A percentile compares a stretch with the other conserved stretches of the same genome.
Conservation (phyloP, 176 grass and related monocot genomes). For the Dactylis glomerata region DNA sequence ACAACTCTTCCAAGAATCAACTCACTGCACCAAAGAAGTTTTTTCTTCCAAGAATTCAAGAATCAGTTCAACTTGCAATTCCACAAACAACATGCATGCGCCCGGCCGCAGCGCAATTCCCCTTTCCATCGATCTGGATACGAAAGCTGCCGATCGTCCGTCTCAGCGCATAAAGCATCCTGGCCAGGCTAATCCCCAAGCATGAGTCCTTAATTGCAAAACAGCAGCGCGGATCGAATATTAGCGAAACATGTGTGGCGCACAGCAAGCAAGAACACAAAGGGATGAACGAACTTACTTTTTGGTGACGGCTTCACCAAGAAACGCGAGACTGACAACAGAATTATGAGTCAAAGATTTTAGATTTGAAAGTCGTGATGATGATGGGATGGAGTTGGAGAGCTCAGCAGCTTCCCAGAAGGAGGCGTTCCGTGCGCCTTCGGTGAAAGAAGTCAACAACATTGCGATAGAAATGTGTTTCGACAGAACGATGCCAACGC, state of each 20-base stretch:
- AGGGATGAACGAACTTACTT: background rate
- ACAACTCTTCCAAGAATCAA: background rate
- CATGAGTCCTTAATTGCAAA: background rate
- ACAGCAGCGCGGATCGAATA: background rate
- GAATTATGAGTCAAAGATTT: background rate
- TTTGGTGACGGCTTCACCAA: background rate
- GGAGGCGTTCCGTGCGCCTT: background rate
- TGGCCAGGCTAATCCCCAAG: background rate
- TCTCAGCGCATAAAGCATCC: background rate
- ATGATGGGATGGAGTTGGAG: background rate
- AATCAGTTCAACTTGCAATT: background rate
- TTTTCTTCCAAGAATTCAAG: background rate
- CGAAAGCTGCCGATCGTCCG: background rate
- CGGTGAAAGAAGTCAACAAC: background rate
- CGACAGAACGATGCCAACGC: background rate
- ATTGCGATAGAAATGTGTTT: background rate
- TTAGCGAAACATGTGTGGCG: background rate
- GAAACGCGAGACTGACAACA: background rate
- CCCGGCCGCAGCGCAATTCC: background rate
- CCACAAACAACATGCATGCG: slow-evolving; percentile 7
- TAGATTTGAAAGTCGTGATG: background rate
- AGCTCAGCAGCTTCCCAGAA: background rate
- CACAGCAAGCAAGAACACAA: background rate
- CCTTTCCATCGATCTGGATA: background rate
- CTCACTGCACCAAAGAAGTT: background rate